Evolutionary conservation across 352 stramenopile species (phyloP).

Genomic region (Plasmopara viticola): DNA sequence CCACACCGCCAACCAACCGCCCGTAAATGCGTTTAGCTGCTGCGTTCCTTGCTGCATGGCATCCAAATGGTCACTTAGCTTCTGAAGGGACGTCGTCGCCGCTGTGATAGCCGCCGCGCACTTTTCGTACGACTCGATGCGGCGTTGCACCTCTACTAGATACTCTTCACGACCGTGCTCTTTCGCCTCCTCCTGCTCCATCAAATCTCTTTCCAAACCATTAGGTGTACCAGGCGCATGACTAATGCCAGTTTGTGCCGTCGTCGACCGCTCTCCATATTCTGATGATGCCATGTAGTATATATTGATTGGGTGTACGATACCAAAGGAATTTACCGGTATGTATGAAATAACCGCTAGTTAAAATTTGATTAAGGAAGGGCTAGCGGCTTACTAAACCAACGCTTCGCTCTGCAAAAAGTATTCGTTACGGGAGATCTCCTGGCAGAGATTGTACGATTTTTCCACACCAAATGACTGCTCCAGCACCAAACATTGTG

Average conservation of each 20-base stretch:
- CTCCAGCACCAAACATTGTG: conserved; percentile 1
- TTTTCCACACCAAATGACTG: conserved; percentile 51
- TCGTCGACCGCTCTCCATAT: conserved; percentile 7
- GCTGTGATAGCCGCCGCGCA: conserved; percentile 44
- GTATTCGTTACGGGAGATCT: conserved; percentile 68
- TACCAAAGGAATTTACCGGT: neutral
- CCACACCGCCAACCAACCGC: conserved; percentile 68
- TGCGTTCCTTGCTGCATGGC: conserved; percentile 57
- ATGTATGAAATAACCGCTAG: too few relatives aligned
- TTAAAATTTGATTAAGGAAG: too few relatives aligned
- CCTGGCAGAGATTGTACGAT: conserved; percentile 51
- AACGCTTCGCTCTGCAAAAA: conserved; percentile 35
- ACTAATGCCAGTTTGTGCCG: neutral
- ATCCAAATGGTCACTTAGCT: conserved; percentile 59
- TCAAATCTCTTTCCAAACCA: conserved; percentile 2
- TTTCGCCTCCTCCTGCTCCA: conserved; percentile 14
- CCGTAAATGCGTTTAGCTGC: conserved; percentile 70
- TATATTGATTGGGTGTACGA: neutral
- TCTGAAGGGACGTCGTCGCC: conserved; percentile 50
- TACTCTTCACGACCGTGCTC: conserved; percentile 35
- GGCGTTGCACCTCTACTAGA: conserved; percentile 34
- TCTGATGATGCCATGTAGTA: conserved; percentile 9
- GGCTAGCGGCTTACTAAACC: conserved; percentile 14
- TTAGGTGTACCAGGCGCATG: conserved; percentile 8
- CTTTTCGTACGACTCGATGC: conserved; percentile 61